Conservation (phyloP, 2,329 filamentous ascomycete genomes). For the Ustilaginoidea virens region DNA sequence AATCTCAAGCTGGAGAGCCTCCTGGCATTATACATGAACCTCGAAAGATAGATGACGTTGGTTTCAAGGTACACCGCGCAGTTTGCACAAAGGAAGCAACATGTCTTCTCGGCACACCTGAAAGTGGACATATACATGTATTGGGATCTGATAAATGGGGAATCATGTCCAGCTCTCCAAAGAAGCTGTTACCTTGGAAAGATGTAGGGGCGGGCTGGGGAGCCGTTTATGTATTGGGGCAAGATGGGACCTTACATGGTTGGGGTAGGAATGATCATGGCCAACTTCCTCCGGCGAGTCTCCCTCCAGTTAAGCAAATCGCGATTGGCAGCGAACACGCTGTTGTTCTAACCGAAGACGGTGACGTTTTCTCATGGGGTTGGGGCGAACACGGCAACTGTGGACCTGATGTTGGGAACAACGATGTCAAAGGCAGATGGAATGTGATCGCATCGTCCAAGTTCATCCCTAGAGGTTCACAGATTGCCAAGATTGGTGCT, state of each 20-base stretch:
- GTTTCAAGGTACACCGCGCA: conserved; percentile 49
- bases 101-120: conserved; percentile 44
- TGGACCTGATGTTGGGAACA: conserved; percentile 48
- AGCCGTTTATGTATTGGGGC: conserved; percentile 54
- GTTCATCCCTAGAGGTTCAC: conserved; percentile 32
- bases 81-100: conserved; percentile 81
- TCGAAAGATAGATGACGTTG: conserved; percentile 38
- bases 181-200: conserved; percentile 39
- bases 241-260: conserved; percentile 43
- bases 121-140: conserved; percentile 44
- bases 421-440: conserved; percentile 54
- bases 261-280: conserved; percentile 84
- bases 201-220: conserved; percentile 72
- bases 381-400: conserved; percentile 99
- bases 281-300: conserved; percentile 50
- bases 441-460: conserved; percentile 48
- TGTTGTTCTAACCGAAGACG: conserved; percentile 50
- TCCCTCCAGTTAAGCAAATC: conserved; percentile 47
- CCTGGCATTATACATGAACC: conserved; percentile 40
- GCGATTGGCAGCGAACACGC: conserved; percentile 82
- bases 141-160: conserved; percentile 65
- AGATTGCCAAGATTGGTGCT: conserved; percentile 52
- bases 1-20: conserved; percentile 62
- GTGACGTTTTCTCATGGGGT: conserved; percentile 70
- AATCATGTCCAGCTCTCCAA: conserved; percentile 42